Evolutionary conservation across 2,329 filamentous ascomycete species (phyloP), one percentile per base, ranked within the genome.

Genomic region (Xylariaceae sp.): DNA sequence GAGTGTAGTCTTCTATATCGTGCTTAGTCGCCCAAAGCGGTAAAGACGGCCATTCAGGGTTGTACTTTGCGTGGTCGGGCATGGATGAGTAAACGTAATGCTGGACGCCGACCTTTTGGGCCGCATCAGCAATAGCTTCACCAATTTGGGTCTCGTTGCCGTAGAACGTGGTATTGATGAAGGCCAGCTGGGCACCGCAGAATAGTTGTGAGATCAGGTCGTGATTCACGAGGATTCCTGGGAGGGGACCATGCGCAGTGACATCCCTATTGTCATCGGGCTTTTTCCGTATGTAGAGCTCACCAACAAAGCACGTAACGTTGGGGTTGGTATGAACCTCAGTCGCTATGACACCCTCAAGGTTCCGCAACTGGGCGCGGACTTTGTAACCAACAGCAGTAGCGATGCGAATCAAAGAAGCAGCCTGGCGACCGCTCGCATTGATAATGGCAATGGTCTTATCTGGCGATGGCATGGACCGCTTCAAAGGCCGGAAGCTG

Each of bases 111-210:
- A 85, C 86, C 55, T 78, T 82, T 64, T 93, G 91, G 39, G 91
- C 91, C 12, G 89, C 89, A 59, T 95, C 87, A 45, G 90, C 93
- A 45, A 96, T 76, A 2, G 87, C 86, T 62, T 86, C 84, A 49
- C 93, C 93, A 53, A 96, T 94, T 30, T 83, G 81, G 44, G 93
- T 77, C 71, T 98, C 93, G 65, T 97, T 89, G 38, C 91, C 93
- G 71, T 94, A 95, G 57, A 95, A 94, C 4, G 89, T 95, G 32
- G 93, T 98, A 70, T 98, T 98, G 71, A 97, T 89, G 65, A 97
- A 98, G 45, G 93, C 93, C 38, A 94, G 76, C 54, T 94, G 85
- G 17, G 87, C 85, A 47, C 87, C 89, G 29, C 76, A 72, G 73
- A 97, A 97, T 16, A 97, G 75, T 51, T 85, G 76, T 40, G 78